These are phyloP conservation scores for Arthrobotrys conoides DNA, from an alignment of 2,329 filamentous ascomycete genomes.

Conservation along the genomic window DNA sequence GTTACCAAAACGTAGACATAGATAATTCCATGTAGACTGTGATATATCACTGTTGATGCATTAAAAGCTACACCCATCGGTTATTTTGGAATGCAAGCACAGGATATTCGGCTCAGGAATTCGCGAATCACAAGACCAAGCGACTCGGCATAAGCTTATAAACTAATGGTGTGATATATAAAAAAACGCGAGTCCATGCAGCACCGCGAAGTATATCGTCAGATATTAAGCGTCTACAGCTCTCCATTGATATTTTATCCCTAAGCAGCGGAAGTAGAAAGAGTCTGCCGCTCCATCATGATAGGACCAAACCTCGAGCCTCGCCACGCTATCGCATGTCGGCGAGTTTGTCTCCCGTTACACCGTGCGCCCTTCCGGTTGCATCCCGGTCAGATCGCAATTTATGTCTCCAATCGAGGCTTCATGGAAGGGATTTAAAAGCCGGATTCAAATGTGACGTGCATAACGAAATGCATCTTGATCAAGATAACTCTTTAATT, in stretches of 20 bases:
- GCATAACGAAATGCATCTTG: constrained; percentile 41
- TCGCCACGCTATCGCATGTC: constrained; percentile 42
- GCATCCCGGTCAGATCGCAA: constrained; percentile 4
- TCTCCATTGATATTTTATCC: constrained; percentile 7
- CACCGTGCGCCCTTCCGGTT: constrained; percentile 13
- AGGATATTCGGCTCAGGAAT: too few species aligned
- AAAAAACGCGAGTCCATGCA: constrained; percentile 4
- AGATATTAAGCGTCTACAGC: constrained; percentile 29
- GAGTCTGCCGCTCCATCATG: constrained; percentile 33
- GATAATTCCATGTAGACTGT: not conserved
- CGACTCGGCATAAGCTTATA: not conserved
- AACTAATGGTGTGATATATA: constrained; percentile 6
- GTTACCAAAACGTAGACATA: not conserved
- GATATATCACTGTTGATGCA: not conserved
- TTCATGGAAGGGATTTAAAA: constrained; percentile 16
- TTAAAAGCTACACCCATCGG: not conserved
- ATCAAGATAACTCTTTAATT: constrained; percentile 11
- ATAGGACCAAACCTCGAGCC: constrained; percentile 32
- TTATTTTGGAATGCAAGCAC: not conserved
- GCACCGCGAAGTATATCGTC: constrained; percentile 13
- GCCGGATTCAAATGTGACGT: constrained; percentile 39
- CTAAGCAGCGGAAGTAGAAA: constrained; percentile 24
- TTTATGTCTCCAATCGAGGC: not conserved
- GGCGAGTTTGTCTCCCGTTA: constrained; percentile 8
- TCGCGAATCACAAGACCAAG: constrained; percentile 8